A percentile compares a stretch with the other conserved stretches of the same genome.
phyloP scores from a whole-genome alignment of 805 yeast genomes.

The Ogataea allantospora region DNA sequence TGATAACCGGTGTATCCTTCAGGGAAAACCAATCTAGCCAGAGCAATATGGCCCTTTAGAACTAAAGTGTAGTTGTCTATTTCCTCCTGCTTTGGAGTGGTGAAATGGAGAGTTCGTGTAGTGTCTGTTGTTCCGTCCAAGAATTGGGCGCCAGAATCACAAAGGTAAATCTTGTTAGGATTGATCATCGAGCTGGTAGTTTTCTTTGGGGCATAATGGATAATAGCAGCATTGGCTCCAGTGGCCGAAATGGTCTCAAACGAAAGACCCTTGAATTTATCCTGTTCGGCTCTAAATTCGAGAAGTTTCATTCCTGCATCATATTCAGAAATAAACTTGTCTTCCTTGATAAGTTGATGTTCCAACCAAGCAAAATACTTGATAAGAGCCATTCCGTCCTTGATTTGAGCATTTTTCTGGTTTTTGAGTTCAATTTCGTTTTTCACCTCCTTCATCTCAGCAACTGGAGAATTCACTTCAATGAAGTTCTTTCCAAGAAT shows the following conservation, averaged over 20 bases:
- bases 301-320: constrained; percentile 62
- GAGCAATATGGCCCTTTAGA: constrained; percentile 54
- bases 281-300: constrained; percentile 50
- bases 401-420: constrained; percentile 51
- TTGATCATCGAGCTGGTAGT: constrained; percentile 46
- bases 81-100: constrained; percentile 45
- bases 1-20: constrained; percentile 52
- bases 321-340: constrained; percentile 57
- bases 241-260: constrained; percentile 74
- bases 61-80: constrained; percentile 53
- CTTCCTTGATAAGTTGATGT: constrained; percentile 39
- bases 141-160: constrained; percentile 62
- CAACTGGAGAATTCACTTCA: constrained; percentile 55
- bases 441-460: constrained; percentile 51
- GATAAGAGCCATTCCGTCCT: constrained; percentile 57
- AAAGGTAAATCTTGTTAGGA: constrained; percentile 51
- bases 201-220: constrained; percentile 65
- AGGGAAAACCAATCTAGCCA: constrained; percentile 51
- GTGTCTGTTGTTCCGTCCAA: constrained; percentile 66
- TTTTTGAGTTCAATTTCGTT: constrained; percentile 49
- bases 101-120: constrained; percentile 59
- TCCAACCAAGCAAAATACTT: constrained; percentile 60
- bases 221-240: constrained; percentile 74
- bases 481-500: constrained; percentile 38
- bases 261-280: constrained; percentile 59